phyloP scores from a whole-genome alignment of 2,329 filamentous ascomycete species.

The Aspergillus sp. region DNA sequence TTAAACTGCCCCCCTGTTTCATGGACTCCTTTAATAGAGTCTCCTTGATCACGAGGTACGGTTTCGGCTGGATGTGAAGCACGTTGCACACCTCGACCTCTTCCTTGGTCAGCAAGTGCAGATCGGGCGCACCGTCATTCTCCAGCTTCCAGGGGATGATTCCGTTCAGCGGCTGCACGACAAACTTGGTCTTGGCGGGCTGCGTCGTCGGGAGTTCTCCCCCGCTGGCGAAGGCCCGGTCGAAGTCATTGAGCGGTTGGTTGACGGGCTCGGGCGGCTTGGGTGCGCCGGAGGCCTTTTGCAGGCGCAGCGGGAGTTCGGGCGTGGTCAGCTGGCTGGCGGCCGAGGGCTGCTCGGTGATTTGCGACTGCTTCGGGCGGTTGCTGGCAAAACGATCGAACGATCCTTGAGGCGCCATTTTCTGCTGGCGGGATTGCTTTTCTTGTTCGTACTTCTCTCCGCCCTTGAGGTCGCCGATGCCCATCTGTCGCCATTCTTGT shows the following conservation, averaged over 20 bases:
- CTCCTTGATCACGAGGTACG: conserved; percentile 93
- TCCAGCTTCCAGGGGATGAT: conserved; percentile 61
- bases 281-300: conserved; percentile 37
- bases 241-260: conserved; percentile 51
- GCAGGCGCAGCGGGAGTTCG: conserved; percentile 67
- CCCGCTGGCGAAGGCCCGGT: conserved; percentile 54
- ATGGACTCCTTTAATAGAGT: conserved; percentile 86
- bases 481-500: conserved; percentile 87
- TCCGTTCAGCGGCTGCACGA: conserved; percentile 49
- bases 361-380: conserved; percentile 67
- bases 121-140: conserved; percentile 71
- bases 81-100: conserved; percentile 84
- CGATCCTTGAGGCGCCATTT: conserved; percentile 67
- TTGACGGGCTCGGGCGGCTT: conserved; percentile 33
- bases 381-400: conserved; percentile 80
- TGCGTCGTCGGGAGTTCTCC: conserved; percentile 40
- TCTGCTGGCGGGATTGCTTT: conserved; percentile 72
- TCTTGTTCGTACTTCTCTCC: conserved; percentile 93
- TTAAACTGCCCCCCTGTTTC: conserved; percentile 81
- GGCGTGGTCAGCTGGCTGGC: conserved; percentile 75
- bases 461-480: conserved; percentile 78
- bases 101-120: conserved; percentile 80
- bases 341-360: conserved; percentile 71
- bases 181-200: conserved; percentile 52
- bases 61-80: conserved; percentile 84